A percentile compares a stretch with the other conserved stretches of the same genome.
Evolutionary conservation across 148 eudicot genomes (phyloP).

Genomic region (Silene conica): DNA sequence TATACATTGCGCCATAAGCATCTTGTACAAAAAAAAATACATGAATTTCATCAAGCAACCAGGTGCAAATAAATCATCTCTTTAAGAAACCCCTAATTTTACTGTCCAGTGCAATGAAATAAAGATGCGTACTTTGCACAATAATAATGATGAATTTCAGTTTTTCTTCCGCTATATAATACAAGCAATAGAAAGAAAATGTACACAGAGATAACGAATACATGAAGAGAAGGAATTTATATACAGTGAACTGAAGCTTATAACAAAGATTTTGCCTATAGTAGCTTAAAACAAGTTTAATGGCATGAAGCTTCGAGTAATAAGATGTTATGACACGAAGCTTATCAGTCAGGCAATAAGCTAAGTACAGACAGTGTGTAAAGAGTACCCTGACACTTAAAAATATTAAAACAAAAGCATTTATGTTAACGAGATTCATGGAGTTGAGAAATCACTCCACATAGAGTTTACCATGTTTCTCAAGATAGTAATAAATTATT

Average conservation of each 20-base stretch:
- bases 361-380: neutral
- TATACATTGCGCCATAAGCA: neutral
- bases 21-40: neutral
- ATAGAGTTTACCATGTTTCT: too few species aligned
- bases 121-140: neutral
- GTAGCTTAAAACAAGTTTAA: neutral
- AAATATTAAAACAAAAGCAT: neutral
- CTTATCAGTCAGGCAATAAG: neutral
- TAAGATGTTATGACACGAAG: neutral
- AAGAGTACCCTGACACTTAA: neutral
- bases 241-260: neutral
- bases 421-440: neutral
- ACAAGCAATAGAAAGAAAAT: neutral
- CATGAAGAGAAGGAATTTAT: neutral
- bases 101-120: neutral
- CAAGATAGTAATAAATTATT: neutral
- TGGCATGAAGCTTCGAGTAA: neutral
- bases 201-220: neutral
- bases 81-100: neutral
- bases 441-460: neutral
- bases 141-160: neutral
- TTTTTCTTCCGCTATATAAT: neutral
- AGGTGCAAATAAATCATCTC: neutral
- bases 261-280: neutral
- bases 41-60: neutral